These are phyloP conservation scores for Chlamydomonas reinhardtii DNA, from an alignment of 163 green algal species.

Conservation along the genomic window DNA sequence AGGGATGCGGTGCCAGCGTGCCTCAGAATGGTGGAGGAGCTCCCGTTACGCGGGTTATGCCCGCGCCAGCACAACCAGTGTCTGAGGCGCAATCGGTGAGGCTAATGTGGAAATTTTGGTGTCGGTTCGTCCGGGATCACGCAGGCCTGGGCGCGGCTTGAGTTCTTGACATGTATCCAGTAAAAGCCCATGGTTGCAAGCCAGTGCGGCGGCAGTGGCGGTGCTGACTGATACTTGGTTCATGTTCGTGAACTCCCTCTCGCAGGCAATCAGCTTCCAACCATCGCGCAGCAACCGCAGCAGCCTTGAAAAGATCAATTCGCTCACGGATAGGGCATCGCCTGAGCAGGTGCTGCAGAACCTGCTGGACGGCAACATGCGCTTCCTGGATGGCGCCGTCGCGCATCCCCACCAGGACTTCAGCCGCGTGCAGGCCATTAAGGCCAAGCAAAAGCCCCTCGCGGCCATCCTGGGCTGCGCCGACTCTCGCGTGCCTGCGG, in stretches of 20 bases:
- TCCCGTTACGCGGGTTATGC: neutral
- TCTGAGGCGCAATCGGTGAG: slow-evolving; percentile 35
- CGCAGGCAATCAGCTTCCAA: too few species aligned
- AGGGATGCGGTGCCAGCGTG: slow-evolving; percentile 20
- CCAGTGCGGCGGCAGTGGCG: too few species aligned
- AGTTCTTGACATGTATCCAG: too few species aligned
- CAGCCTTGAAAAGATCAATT: neutral
- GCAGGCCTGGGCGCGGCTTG: too few species aligned
- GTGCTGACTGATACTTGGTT: too few species aligned
- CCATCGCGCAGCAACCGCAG: neutral
- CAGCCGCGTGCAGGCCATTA: slow-evolving; percentile 17
- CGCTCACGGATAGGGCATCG: slow-evolving; percentile 18
- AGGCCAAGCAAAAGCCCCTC: slow-evolving; percentile 43
- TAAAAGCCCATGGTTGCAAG: too few species aligned
- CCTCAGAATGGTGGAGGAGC: neutral
- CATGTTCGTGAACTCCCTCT: too few species aligned
- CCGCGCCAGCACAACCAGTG: neutral
- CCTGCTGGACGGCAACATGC: slow-evolving; percentile 47
- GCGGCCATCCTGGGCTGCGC: slow-evolving; percentile 63
- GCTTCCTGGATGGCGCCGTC: slow-evolving; percentile 37
- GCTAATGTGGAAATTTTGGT: neutral
- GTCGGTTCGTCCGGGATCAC: too few species aligned
- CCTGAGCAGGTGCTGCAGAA: slow-evolving; percentile 42
- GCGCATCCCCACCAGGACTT: slow-evolving; percentile 56
- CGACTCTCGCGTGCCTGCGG: slow-evolving; percentile 63